Evolutionary conservation across 345 rosid genomes (phyloP).

Genomic region (Microcos paniculata): DNA sequence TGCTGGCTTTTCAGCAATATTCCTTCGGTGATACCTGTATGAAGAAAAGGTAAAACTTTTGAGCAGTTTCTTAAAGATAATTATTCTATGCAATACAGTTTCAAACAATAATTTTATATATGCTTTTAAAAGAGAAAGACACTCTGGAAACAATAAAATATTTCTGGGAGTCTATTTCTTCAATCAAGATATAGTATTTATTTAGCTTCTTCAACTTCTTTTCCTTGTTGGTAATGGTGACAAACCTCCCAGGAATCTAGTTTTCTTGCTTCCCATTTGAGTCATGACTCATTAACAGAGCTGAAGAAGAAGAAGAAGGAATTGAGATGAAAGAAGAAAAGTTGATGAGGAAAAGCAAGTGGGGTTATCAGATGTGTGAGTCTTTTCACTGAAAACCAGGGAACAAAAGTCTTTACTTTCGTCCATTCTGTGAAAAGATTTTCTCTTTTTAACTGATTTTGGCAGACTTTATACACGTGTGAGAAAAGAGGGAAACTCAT

Average conservation of each 20-base stretch:
- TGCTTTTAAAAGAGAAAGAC: constrained; percentile 23
- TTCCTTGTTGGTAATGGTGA: constrained; percentile 29
- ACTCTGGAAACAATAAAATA: constrained; percentile 29
- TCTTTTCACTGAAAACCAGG: constrained; percentile 45
- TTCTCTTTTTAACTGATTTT: constrained; percentile 19
- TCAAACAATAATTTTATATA: neutral
- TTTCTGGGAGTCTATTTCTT: constrained; percentile 4
- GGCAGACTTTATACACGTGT: constrained; percentile 27
- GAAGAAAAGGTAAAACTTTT: neutral
- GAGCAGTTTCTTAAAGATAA: neutral
- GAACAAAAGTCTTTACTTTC: constrained; percentile 30
- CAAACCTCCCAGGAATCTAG: constrained; percentile 51
- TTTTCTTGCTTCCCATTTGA: constrained; percentile 34
- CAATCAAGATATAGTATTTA: constrained; percentile 11
- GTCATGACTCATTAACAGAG: constrained; percentile 28
- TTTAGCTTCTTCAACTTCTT: constrained; percentile 7
- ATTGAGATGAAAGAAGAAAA: constrained; percentile 4
- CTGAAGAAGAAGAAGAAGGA: constrained; percentile 9
- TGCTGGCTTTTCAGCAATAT: neutral
- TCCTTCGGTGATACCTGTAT: neutral
- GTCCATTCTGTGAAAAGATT: constrained; percentile 18
- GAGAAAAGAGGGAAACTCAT: constrained; percentile 14
- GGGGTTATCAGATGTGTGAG: constrained; percentile 36
- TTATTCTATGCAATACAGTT: neutral
- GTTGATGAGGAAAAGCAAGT: constrained; percentile 28